A percentile compares a stretch with the other conserved stretches of the same genome.
Evolutionary conservation across 129 eudicot species (phyloP).

Genomic region (Chrysanthemum lavandulifolium): DNA sequence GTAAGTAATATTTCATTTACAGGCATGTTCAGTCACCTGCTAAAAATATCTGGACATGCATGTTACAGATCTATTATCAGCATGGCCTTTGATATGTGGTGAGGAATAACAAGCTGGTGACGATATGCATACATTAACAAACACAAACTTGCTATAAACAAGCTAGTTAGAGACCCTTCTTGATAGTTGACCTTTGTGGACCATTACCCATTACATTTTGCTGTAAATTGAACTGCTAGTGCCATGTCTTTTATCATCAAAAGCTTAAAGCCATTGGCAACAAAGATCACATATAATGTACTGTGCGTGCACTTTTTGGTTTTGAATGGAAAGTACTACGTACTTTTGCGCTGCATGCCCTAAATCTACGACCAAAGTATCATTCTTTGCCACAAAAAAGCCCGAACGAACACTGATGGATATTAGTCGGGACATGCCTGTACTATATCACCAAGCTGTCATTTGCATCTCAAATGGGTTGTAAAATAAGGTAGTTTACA

Average conservation of each 20-base stretch:
- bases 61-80: slow-evolving; percentile 31
- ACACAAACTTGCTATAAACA: slow-evolving; percentile 20
- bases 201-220: slow-evolving; percentile 12
- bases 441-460: too few species aligned
- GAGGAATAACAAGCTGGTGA: slow-evolving; percentile 19
- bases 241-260: slow-evolving; percentile 28
- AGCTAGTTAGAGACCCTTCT: slow-evolving; percentile 9
- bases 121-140: slow-evolving; percentile 24
- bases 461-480: too few species aligned
- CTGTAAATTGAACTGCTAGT: slow-evolving; percentile 36
- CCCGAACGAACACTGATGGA: too few species aligned
- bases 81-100: slow-evolving; percentile 26
- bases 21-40: slow-evolving; percentile 22
- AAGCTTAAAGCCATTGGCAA: slow-evolving; percentile 26
- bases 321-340: background rate
- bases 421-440: too few species aligned
- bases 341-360: background rate
- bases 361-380: background rate
- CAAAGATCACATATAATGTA: background rate
- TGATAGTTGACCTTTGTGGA: slow-evolving; percentile 1
- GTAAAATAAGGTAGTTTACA: too few species aligned
- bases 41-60: slow-evolving; percentile 23
- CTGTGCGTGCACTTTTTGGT: too few species aligned
- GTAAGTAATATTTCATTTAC: background rate
- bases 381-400: background rate